Conservation (phyloP, 2,329 filamentous ascomycete species). For the Fonsecaea monophora region DNA sequence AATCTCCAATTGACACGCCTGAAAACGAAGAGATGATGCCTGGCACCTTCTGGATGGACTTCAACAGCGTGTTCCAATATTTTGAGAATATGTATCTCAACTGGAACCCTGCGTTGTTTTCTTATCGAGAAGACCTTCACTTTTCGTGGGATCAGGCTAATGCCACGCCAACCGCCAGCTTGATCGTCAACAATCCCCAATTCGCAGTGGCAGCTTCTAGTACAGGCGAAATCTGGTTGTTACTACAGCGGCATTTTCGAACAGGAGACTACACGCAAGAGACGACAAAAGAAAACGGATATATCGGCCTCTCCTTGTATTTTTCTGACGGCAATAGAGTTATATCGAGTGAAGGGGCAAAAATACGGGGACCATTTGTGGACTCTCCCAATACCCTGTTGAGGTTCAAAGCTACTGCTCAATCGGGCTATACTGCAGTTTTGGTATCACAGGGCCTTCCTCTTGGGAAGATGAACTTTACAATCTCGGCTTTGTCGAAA, state of each 20-base stretch:
- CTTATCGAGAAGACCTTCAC: constrained; percentile 83
- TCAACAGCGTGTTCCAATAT: constrained; percentile 85
- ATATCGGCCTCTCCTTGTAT: constrained; percentile 87
- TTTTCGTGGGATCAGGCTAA: constrained; percentile 78
- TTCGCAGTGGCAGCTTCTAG: constrained; percentile 61
- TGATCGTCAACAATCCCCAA: constrained; percentile 67
- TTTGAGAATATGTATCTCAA: constrained; percentile 97
- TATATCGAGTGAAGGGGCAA: constrained; percentile 72
- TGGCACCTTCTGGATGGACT: constrained; percentile 92
- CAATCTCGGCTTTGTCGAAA: constrained; percentile 80
- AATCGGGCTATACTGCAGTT: constrained; percentile 66
- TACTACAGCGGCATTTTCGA: constrained; percentile 85
- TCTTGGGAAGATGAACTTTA: constrained; percentile 78
- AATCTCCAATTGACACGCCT: constrained; percentile 12
- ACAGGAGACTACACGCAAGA: constrained; percentile 66
- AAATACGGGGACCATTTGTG: constrained; percentile 83
- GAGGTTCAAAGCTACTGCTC: constrained; percentile 67
- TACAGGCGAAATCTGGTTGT: constrained; percentile 76
- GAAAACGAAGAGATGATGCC: constrained; percentile 49
- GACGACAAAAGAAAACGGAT: constrained; percentile 67
- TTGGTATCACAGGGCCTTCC: constrained; percentile 81
- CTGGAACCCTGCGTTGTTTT: constrained; percentile 90
- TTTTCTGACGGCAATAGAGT: constrained; percentile 73
- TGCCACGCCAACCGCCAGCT: constrained; percentile 34
- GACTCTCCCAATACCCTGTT: constrained; percentile 92